These are phyloP conservation scores for Podaxis sp. DNA, from an alignment of 768 basidiomycete species.

Conservation along the genomic window DNA sequence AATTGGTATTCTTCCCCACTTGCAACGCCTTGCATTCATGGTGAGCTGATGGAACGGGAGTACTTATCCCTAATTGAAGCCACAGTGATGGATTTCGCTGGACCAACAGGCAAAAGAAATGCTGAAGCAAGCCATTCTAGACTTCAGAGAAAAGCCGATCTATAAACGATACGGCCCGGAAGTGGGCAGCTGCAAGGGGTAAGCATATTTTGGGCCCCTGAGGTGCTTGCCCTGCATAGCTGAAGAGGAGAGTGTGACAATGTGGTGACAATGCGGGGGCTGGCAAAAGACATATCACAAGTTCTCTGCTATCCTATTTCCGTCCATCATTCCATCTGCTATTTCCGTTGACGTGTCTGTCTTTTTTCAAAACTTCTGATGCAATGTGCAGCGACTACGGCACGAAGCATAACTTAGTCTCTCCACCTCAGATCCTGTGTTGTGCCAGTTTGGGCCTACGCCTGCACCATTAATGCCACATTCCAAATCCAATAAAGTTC, in stretches of 20 bases:
- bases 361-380: not conserved
- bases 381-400: no score
- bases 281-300: not conserved
- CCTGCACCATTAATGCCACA: no score
- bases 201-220: not conserved
- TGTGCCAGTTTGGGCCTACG: no score
- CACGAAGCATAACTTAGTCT: no score
- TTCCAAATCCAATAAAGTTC: no score
- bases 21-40: not conserved
- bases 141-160: not conserved
- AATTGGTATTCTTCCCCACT: not conserved
- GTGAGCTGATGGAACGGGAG: not conserved
- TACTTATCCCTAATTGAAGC: not conserved
- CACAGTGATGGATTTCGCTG: not conserved
- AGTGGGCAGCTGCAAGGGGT: not conserved
- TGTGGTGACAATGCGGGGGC: no score
- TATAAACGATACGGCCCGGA: not conserved
- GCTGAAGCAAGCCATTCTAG: not conserved
- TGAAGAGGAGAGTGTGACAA: not conserved
- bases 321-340: not conserved
- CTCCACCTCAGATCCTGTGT: no score
- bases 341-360: not conserved
- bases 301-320: not conserved
- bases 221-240: not conserved
- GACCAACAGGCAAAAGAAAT: not conserved